These are phyloP conservation scores for Acacia concinna DNA, from an alignment of 331 rosid genomes.

Conservation along the genomic window DNA sequence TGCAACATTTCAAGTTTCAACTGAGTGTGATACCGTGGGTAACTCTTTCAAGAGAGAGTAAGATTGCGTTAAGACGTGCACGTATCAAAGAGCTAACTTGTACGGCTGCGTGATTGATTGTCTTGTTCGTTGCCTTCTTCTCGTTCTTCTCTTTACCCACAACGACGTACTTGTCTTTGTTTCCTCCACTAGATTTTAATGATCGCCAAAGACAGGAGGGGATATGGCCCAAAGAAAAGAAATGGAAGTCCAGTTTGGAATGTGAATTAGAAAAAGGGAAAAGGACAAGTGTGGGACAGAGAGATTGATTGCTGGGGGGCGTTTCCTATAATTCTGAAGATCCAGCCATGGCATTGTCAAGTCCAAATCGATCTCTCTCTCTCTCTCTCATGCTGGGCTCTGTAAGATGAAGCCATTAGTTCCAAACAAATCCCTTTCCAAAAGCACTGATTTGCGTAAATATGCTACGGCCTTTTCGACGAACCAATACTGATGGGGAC, in stretches of 20 bases:
- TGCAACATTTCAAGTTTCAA: not conserved
- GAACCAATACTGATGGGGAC: not conserved
- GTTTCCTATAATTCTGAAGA: not conserved
- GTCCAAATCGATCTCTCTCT: constrained; percentile 5
- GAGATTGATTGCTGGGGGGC: not conserved
- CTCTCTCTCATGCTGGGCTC: not conserved
- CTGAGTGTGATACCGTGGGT: not conserved
- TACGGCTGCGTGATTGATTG: not conserved
- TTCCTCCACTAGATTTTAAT: not conserved
- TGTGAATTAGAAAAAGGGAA: not conserved
- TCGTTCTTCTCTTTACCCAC: not conserved
- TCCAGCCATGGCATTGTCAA: constrained; percentile 21
- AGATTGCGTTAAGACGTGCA: not conserved
- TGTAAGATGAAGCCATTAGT: constrained; percentile 1
- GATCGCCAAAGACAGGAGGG: not conserved
- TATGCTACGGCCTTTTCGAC: not conserved
- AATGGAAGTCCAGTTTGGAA: not conserved
- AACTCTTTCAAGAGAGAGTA: too few relatives aligned
- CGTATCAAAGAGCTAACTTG: not conserved
- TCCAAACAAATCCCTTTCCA: not conserved
- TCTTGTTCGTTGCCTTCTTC: not conserved
- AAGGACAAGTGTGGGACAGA: constrained; percentile 22
- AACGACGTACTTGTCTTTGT: not conserved
- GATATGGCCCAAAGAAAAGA: not conserved
- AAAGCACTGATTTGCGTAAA: not conserved